Evolutionary conservation across 768 basidiomycete genomes (phyloP).

Genomic region (Ramaria rubella): DNA sequence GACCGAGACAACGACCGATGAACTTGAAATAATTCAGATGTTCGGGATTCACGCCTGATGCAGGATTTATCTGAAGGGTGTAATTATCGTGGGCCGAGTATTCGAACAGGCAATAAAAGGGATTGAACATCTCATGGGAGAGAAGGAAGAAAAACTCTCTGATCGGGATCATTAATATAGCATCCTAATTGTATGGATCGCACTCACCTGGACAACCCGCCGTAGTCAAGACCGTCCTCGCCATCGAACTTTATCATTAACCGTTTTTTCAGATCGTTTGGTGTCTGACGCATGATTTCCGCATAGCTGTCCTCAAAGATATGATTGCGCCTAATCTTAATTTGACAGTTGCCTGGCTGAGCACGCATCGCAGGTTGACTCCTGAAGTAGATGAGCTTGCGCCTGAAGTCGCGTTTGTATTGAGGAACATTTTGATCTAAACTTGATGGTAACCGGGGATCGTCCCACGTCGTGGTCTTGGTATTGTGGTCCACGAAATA

Average conservation of each 20-base stretch:
- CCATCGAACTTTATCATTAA: conserved; percentile 99
- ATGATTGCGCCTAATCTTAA: conserved; percentile 95
- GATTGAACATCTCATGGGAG: conserved; percentile 99
- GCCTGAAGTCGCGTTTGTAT: conserved; percentile 98
- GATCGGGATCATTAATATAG: conserved; percentile 13
- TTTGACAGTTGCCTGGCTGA: conserved; percentile 97
- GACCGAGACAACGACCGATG: conserved; percentile 89
- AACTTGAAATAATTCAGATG: conserved; percentile 99
- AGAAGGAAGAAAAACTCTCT: conserved; percentile 99
- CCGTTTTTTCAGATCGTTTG: conserved; percentile 96
- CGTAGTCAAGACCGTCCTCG: conserved; percentile 98
- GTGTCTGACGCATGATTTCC: conserved; percentile 99
- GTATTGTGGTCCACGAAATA: conserved; percentile 99
- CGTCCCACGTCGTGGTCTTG: conserved; percentile 99
- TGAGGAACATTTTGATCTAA: conserved; percentile 96
- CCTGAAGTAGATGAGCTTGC: conserved; percentile 99
- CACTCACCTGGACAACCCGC: conserved; percentile 86
- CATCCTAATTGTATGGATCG: background rate
- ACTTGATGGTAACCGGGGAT: conserved; percentile 91
- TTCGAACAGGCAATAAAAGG: conserved; percentile 99
- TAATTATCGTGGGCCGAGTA: conserved; percentile 99
- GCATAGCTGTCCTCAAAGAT: conserved; percentile 99
- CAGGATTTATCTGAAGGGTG: conserved; percentile 98
- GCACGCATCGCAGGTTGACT: conserved; percentile 97
- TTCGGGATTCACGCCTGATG: conserved; percentile 96